Evolutionary conservation across 345 rosid species (phyloP).

Genomic region (Anastatica hierochuntica): DNA sequence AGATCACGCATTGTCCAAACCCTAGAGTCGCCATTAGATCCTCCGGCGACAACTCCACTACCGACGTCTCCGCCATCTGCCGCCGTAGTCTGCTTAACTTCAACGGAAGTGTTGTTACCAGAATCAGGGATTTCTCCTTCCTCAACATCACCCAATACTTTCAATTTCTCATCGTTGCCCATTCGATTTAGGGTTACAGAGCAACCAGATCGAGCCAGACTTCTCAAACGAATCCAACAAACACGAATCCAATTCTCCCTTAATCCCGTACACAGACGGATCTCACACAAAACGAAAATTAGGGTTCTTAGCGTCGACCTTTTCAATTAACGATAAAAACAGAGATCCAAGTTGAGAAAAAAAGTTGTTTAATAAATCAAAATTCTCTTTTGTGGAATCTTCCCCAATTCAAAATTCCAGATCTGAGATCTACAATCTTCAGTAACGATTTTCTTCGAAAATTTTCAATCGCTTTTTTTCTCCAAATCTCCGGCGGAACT

Average conservation of each 20-base stretch:
- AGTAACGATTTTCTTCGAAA: not conserved
- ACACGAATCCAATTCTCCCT: not conserved
- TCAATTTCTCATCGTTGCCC: conserved; percentile 33
- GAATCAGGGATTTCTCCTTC: conserved; percentile 87
- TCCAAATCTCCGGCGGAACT: conserved; percentile 9
- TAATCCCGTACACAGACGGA: not conserved
- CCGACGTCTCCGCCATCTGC: conserved; percentile 15
- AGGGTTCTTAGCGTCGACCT: conserved; percentile 13
- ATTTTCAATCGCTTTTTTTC: not conserved
- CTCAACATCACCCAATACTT: conserved; percentile 51
- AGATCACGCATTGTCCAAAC: conserved; percentile 86
- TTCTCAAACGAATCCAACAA: not conserved
- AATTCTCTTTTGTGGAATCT: not conserved
- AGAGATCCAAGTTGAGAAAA: conserved; percentile 14
- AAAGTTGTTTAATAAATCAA: not conserved
- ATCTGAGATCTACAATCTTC: conserved; percentile 5
- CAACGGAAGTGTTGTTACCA: conserved; percentile 22
- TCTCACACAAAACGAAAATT: conserved; percentile 8
- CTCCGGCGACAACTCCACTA: conserved; percentile 10
- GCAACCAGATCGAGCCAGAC: conserved; percentile 25
- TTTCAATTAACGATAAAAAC: conserved; percentile 4
- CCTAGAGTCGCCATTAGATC: conserved; percentile 33
- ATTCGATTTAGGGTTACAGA: conserved; percentile 28
- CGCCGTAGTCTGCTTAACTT: conserved; percentile 16
- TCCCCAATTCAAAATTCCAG: conserved; percentile 13